Evolutionary conservation across 139 green algal species (phyloP).

Genomic region (Micromonas pusilla): DNA sequence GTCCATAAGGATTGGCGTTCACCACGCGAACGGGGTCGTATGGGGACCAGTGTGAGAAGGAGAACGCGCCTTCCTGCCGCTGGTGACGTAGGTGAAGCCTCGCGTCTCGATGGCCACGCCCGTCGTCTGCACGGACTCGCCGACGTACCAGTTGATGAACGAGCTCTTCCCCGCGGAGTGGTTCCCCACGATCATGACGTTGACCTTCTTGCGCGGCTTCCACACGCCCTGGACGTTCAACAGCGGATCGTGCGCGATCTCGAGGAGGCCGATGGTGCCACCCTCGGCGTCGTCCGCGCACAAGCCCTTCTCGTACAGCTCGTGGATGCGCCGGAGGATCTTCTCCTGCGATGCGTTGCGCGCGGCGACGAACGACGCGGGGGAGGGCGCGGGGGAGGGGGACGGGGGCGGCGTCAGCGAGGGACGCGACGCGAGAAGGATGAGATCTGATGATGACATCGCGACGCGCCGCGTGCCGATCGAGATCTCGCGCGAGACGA

Average conservation of each 20-base stretch:
- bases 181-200: conserved; percentile 64
- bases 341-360: conserved; percentile 18
- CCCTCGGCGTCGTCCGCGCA: background rate
- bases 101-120: conserved; percentile 48
- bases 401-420: too few species aligned
- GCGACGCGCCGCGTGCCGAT: background rate
- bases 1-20: too few species aligned
- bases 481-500: background rate
- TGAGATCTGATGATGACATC: background rate
- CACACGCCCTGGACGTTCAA: conserved; percentile 40
- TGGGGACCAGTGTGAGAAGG: too few species aligned
- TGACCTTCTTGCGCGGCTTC: conserved; percentile 55
- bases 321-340: conserved; percentile 38
- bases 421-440: too few species aligned
- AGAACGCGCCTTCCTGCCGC: conserved; percentile 47
- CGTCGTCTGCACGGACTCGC: conserved; percentile 53
- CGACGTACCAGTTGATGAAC: conserved; percentile 71
- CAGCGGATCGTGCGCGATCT: conserved; percentile 38
- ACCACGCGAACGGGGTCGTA: too few species aligned
- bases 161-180: conserved; percentile 58
- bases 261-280: conserved; percentile 34
- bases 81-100: conserved; percentile 58
- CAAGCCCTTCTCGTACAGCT: conserved; percentile 42
- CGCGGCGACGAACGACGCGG: too few species aligned
- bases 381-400: too few species aligned